Conservation (phyloP, 2,329 filamentous ascomycete genomes). For the Decorospora gaudefroyi region DNA sequence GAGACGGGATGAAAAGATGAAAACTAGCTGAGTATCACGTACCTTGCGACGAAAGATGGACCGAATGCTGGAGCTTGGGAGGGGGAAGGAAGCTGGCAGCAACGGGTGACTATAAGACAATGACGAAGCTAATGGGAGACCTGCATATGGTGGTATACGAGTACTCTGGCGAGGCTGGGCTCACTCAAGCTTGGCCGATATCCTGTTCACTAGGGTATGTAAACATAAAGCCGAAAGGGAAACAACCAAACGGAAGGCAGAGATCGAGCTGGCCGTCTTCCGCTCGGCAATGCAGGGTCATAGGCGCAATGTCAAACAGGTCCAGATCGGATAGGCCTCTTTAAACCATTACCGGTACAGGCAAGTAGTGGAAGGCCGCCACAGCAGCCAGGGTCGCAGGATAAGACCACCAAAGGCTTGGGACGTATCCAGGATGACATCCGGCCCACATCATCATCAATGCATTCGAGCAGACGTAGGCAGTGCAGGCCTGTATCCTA, state of each 20-base stretch:
- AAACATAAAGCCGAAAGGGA: conserved; percentile 30
- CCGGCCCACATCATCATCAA: conserved; percentile 27
- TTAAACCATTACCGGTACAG: conserved; percentile 26
- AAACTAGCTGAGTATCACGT: conserved; percentile 17
- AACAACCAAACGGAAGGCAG: conserved; percentile 31
- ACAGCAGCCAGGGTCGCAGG: conserved; percentile 23
- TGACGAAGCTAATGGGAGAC: conserved; percentile 22
- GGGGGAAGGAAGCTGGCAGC: conserved; percentile 22
- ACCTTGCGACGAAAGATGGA: conserved; percentile 39
- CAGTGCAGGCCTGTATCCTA: conserved; percentile 20
- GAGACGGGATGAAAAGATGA: too few species aligned
- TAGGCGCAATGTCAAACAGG: conserved; percentile 17
- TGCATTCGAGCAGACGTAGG: conserved; percentile 17
- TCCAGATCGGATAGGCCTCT: conserved; percentile 28
- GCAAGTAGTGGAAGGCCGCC: conserved; percentile 17
- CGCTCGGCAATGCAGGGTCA: conserved; percentile 20
- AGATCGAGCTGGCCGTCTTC: conserved; percentile 13
- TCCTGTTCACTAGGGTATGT: conserved; percentile 31
- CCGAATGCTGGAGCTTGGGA: conserved; percentile 29
- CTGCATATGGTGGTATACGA: conserved; percentile 29
- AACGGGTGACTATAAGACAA: conserved; percentile 36
- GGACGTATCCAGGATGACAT: conserved; percentile 28
- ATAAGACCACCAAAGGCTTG: conserved; percentile 20
- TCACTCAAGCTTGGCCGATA: conserved; percentile 28
- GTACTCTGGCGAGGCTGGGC: conserved; percentile 37